Percentiles rank a stretch among this genome's conserved stretches.
Evolutionary conservation across 1,139 yeast genomes (phyloP).

Genomic region (Zygoascus hellenicus): DNA sequence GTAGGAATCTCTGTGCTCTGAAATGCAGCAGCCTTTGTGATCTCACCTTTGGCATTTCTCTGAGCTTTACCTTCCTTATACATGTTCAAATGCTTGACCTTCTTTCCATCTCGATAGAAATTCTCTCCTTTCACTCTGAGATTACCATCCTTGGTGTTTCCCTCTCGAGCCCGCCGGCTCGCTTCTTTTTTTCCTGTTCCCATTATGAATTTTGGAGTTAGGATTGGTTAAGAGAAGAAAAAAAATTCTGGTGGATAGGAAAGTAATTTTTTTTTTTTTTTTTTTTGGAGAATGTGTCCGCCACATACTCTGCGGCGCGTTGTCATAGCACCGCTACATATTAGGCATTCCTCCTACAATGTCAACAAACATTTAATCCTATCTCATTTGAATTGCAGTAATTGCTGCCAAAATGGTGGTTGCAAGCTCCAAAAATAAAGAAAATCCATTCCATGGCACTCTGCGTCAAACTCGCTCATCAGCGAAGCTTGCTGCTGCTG

Average conservation of each 20-base stretch:
- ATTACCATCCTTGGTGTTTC: slow-evolving; percentile 73
- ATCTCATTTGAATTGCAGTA: neutral
- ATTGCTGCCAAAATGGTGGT: slow-evolving; percentile 3
- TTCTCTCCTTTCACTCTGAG: slow-evolving; percentile 94
- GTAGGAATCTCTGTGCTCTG: slow-evolving; percentile 85
- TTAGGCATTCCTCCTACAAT: neutral
- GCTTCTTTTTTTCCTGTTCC: slow-evolving; percentile 93
- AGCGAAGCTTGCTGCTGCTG: neutral
- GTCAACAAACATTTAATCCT: slow-evolving; percentile 7
- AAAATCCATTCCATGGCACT: neutral
- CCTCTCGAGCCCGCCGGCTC: slow-evolving; percentile 75
- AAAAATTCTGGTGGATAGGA: neutral
- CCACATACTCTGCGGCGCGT: slow-evolving; percentile 2
- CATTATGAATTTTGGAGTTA: slow-evolving; percentile 41
- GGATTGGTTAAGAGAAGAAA: neutral
- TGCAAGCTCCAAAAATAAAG: neutral
- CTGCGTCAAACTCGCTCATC: neutral
- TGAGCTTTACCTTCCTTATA: slow-evolving; percentile 86
- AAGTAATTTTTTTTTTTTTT: neutral
- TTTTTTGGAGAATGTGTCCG: neutral
- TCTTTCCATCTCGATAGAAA: slow-evolving; percentile 87
- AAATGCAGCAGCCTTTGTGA: slow-evolving; percentile 78
- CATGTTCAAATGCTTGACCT: slow-evolving; percentile 86
- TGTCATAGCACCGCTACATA: neutral
- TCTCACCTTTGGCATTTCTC: slow-evolving; percentile 82